phyloP scores from a whole-genome alignment of 1,284 basidiomycete genomes.

The Ceratobasidium sp. region DNA sequence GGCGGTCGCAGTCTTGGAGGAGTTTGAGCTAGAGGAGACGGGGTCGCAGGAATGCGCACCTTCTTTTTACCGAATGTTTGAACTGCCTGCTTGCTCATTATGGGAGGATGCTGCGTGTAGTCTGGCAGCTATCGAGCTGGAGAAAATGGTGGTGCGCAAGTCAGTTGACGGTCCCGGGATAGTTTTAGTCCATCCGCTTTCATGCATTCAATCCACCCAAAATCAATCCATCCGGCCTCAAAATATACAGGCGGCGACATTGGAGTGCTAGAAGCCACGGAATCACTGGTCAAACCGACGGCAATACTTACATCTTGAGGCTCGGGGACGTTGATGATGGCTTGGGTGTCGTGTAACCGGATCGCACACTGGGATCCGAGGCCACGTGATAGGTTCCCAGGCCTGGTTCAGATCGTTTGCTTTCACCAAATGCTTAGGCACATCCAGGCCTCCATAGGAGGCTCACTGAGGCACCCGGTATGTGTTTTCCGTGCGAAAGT shows the following conservation, averaged over 20 bases:
- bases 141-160: constrained; percentile 4
- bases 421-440: constrained; percentile 24
- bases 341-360: constrained; percentile 25
- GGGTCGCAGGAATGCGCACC: constrained; percentile 58
- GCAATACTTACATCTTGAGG: constrained; percentile 40
- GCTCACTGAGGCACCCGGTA: constrained; percentile 13
- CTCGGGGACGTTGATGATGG: constrained; percentile 40
- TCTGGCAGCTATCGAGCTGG: constrained; percentile 39
- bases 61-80: constrained; percentile 99
- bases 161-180: neutral
- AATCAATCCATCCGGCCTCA: neutral
- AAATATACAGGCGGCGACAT: neutral
- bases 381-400: constrained; percentile 25
- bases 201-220: constrained; percentile 50
- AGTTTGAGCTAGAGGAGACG: neutral
- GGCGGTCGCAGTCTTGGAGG: constrained; percentile 89
- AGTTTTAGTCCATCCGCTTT: constrained; percentile 53
- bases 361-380: constrained; percentile 15
- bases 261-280: too few species aligned
- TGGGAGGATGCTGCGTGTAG: constrained; percentile 45
- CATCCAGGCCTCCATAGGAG: constrained; percentile 6
- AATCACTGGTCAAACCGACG: neutral
- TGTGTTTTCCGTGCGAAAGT: neutral
- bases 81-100: constrained; percentile 75
- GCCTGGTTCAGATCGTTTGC: neutral